phyloP scores from a whole-genome alignment of 495 filamentous ascomycete genomes.

The Penicillium roqueforti region DNA sequence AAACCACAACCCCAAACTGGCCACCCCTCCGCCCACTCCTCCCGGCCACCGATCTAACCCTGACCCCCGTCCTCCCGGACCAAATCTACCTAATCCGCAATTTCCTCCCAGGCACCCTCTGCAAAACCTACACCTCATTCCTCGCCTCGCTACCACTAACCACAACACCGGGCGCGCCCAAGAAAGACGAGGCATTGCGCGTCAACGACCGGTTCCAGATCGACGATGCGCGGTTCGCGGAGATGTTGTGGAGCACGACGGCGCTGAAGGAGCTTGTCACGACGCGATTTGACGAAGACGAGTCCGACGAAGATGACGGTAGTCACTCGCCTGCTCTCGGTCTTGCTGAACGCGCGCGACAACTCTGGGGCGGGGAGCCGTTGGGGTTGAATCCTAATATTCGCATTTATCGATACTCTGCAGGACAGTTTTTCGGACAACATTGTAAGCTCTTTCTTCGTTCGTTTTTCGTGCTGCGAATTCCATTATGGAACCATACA shows the following conservation, averaged over 20 bases:
- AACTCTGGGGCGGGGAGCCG: slow-evolving; percentile 74
- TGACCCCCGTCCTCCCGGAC: slow-evolving; percentile 52
- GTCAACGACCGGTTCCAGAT: slow-evolving; percentile 92
- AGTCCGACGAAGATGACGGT: slow-evolving; percentile 42
- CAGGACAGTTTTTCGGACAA: slow-evolving; percentile 83
- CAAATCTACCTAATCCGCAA: slow-evolving; percentile 76
- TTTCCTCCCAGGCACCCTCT: slow-evolving; percentile 75
- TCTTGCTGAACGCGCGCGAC: slow-evolving; percentile 6
- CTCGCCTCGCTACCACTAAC: slow-evolving; percentile 67
- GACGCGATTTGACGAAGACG: slow-evolving; percentile 15
- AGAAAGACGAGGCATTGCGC: slow-evolving; percentile 76
- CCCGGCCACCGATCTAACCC: slow-evolving; percentile 59
- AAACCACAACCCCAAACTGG: slow-evolving; percentile 57
- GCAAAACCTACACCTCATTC: slow-evolving; percentile 76
- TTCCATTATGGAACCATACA: too few species aligned
- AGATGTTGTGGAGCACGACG: slow-evolving; percentile 61
- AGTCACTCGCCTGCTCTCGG: background rate
- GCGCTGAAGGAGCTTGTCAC: slow-evolving; percentile 31
- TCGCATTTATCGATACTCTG: slow-evolving; percentile 81
- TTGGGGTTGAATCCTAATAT: slow-evolving; percentile 90
- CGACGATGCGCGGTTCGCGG: slow-evolving; percentile 69
- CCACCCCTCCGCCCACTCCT: slow-evolving; percentile 70
- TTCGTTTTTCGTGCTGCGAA: too few species aligned
- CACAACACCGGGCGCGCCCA: slow-evolving; percentile 81
- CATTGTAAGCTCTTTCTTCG: slow-evolving; percentile 67